These are phyloP conservation scores for Nothomitra cinnamomea DNA, from an alignment of 2,329 filamentous ascomycete genomes.

Conservation along the genomic window DNA sequence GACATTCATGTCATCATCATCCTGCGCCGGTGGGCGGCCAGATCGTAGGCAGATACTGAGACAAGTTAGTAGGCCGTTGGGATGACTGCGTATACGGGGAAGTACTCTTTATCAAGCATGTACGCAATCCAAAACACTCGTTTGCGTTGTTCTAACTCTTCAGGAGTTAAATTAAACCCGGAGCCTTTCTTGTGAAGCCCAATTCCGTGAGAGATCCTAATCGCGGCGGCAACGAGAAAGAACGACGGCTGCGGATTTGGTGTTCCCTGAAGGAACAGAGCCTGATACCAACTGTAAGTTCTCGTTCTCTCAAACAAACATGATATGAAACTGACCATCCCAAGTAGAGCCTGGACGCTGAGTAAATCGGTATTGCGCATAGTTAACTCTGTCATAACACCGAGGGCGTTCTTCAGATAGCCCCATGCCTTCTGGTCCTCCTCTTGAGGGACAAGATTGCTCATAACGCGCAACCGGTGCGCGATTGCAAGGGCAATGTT, in stretches of 20 bases:
- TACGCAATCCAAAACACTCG: slow-evolving; percentile 66
- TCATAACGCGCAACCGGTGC: slow-evolving; percentile 85
- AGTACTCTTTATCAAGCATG: slow-evolving; percentile 52
- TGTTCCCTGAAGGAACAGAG: slow-evolving; percentile 86
- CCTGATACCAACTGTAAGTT: slow-evolving; percentile 21
- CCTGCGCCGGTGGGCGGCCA: slow-evolving; percentile 54
- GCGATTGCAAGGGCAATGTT: slow-evolving; percentile 91
- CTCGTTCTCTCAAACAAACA: not conserved
- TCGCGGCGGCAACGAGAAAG: slow-evolving; percentile 76
- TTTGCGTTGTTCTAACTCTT: slow-evolving; percentile 83
- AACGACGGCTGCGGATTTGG: slow-evolving; percentile 93
- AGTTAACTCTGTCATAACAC: slow-evolving; percentile 77
- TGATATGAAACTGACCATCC: slow-evolving; percentile 42
- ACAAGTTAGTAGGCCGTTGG: not conserved
- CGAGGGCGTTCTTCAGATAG: slow-evolving; percentile 92
- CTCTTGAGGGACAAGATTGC: slow-evolving; percentile 73
- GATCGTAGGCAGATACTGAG: slow-evolving; percentile 48
- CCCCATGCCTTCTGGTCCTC: slow-evolving; percentile 92
- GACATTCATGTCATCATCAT: slow-evolving; percentile 84
- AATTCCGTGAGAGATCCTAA: slow-evolving; percentile 81
- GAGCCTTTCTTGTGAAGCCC: slow-evolving; percentile 87
- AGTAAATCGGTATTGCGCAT: slow-evolving; percentile 93
- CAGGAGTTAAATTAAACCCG: slow-evolving; percentile 80
- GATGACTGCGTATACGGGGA: slow-evolving; percentile 5
- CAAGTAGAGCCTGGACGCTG: slow-evolving; percentile 83